phyloP scores from a whole-genome alignment of 495 filamentous ascomycete species.

The Sphaerosporella brunnea region DNA sequence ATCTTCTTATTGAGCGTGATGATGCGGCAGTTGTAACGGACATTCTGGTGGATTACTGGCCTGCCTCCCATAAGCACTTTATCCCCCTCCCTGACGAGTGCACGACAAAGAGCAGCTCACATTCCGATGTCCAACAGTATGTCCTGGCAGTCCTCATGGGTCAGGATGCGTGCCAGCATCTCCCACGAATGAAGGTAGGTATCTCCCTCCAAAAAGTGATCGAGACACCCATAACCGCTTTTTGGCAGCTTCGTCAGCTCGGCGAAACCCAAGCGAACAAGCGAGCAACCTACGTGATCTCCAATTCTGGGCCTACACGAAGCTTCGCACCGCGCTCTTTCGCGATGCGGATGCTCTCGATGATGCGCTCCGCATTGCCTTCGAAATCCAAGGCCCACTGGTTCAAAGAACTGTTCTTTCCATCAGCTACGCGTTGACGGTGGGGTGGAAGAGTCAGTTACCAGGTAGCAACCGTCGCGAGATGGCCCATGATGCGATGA shows the following conservation, averaged over 20 bases:
- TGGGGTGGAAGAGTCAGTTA: conserved; percentile 20
- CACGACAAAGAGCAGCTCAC: too few species aligned
- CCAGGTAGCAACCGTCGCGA: conserved; percentile 36
- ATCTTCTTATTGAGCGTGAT: conserved; percentile 51
- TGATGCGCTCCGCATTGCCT: conserved; percentile 59
- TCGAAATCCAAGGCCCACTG: conserved; percentile 63
- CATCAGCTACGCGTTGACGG: conserved; percentile 7
- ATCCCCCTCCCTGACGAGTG: too few species aligned
- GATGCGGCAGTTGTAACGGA: conserved; percentile 57
- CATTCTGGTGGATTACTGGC: conserved; percentile 43
- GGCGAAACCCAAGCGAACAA: background rate
- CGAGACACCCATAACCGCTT: conserved; percentile 51
- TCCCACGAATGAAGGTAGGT: conserved; percentile 57
- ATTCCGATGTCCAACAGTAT: conserved; percentile 69
- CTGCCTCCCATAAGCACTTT: too few species aligned
- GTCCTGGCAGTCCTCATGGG: conserved; percentile 45
- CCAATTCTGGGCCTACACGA: conserved; percentile 58
- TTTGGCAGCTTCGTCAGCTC: conserved; percentile 11
- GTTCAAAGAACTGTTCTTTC: conserved; percentile 30
- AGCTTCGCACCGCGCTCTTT: conserved; percentile 54
- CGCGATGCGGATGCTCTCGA: conserved; percentile 52
- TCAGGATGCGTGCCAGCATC: conserved; percentile 46
- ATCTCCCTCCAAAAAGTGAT: conserved; percentile 47
- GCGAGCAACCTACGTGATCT: conserved; percentile 32
- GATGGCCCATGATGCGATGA: conserved; percentile 29